Evolutionary conservation across 1,284 basidiomycete species (phyloP).

Genomic region (Fomitopsis schrenkii): DNA sequence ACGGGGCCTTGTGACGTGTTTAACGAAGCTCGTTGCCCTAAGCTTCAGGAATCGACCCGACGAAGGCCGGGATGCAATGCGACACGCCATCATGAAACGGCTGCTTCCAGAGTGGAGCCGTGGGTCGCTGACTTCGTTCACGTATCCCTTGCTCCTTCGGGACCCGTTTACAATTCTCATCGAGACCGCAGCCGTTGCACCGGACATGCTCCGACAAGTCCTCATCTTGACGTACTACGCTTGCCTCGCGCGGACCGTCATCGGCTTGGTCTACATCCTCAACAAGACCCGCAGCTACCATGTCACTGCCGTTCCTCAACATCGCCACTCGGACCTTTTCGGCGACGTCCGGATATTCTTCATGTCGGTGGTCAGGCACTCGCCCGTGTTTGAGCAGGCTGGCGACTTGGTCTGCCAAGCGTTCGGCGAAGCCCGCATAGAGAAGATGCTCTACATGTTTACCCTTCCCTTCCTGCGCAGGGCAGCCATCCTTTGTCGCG

Average conservation of each 20-base stretch:
- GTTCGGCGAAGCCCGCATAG: constrained; percentile 77
- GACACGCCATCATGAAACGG: constrained; percentile 85
- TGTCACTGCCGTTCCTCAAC: constrained; percentile 38
- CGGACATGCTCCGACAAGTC: constrained; percentile 83
- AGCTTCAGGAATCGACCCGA: constrained; percentile 65
- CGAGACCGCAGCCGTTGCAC: constrained; percentile 84
- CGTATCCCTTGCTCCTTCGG: constrained; percentile 78
- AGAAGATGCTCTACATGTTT: constrained; percentile 85
- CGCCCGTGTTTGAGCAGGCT: constrained; percentile 74
- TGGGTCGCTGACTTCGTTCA: constrained; percentile 66
- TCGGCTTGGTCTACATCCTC: constrained; percentile 76
- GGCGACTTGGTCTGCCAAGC: constrained; percentile 72
- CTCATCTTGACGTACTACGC: constrained; percentile 86
- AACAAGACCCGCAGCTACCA: constrained; percentile 61
- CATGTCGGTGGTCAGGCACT: constrained; percentile 78
- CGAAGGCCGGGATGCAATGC: constrained; percentile 66
- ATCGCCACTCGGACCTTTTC: constrained; percentile 62
- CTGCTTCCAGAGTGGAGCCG: constrained; percentile 89
- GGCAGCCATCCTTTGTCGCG: constrained; percentile 82
- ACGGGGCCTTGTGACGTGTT: constrained; percentile 66
- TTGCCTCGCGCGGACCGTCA: constrained; percentile 78
- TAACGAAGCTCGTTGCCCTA: constrained; percentile 65
- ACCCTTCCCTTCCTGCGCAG: constrained; percentile 93
- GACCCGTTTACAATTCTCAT: constrained; percentile 87
- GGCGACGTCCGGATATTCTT: constrained; percentile 83